Percentiles rank a stretch among this genome's conserved stretches.
These are phyloP conservation scores for Phytopythium kandeliae DNA, from an alignment of 352 stramenopile species.

Conservation along the genomic window DNA sequence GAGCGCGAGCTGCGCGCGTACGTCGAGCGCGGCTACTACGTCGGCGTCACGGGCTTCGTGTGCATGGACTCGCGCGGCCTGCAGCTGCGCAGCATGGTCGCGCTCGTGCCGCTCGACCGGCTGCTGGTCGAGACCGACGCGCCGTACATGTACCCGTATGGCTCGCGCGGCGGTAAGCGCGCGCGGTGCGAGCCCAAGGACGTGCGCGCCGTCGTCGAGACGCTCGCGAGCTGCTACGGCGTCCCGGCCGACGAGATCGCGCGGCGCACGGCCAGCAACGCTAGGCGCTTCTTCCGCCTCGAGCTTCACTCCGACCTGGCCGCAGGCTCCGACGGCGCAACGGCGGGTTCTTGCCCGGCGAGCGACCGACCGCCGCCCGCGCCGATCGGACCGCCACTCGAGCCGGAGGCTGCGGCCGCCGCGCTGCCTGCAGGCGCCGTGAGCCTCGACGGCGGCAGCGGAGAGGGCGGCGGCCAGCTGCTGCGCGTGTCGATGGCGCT, in stretches of 20 bases:
- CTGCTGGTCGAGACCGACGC: slow-evolving; percentile 91
- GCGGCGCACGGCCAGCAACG: slow-evolving; percentile 38
- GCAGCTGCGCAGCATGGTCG: slow-evolving; percentile 45
- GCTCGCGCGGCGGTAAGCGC: slow-evolving; percentile 34
- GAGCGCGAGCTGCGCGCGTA: slow-evolving; percentile 71
- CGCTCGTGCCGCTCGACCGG: slow-evolving; percentile 60
- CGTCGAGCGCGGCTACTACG: slow-evolving; percentile 71
- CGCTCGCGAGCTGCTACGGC: slow-evolving; percentile 41
- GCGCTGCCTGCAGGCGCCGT: slow-evolving; percentile 13
- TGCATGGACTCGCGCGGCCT: slow-evolving; percentile 73
- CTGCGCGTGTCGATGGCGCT: slow-evolving; percentile 77
- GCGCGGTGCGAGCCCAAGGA: slow-evolving; percentile 55
- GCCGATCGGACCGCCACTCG: no score
- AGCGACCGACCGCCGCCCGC: no score
- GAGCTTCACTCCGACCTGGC: no score
- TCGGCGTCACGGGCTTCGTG: slow-evolving; percentile 89
- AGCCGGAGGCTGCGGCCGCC: not conserved
- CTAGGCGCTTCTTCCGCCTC: slow-evolving; percentile 43
- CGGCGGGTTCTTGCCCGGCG: no score
- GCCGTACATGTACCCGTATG: slow-evolving; percentile 88
- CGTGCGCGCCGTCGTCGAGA: slow-evolving; percentile 48
- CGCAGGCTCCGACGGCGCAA: no score
- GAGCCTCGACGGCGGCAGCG: slow-evolving; percentile 42
- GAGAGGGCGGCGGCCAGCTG: slow-evolving; percentile 89
- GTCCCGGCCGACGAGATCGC: slow-evolving; percentile 33